A percentile compares a stretch with the other conserved stretches of the same genome.
Evolutionary conservation across 164 flowering plant species (phyloP).

Genomic region (Pachysandra terminalis): DNA sequence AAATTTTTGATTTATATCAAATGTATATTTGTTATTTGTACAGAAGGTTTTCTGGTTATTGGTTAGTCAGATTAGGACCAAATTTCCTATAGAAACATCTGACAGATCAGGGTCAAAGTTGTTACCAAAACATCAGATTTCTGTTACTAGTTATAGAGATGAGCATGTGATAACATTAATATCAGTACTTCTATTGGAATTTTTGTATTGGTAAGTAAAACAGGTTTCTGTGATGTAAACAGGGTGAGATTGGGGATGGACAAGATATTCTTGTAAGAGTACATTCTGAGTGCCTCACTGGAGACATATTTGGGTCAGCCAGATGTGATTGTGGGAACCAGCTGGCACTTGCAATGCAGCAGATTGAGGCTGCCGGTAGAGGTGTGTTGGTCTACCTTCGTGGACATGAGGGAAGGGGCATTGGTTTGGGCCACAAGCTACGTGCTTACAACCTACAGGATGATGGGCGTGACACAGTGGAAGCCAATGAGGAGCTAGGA

Average conservation of each 20-base stretch:
- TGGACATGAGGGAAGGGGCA: slow-evolving; percentile 98
- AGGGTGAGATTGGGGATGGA: slow-evolving; percentile 99
- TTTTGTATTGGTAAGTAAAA: neutral
- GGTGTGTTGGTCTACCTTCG: slow-evolving; percentile 91
- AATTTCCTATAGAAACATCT: no score
- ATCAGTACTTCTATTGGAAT: neutral
- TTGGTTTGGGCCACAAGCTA: slow-evolving; percentile 96
- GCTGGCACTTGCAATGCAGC: slow-evolving; percentile 90
- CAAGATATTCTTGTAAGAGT: slow-evolving; percentile 90
- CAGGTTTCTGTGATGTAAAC: slow-evolving; percentile 15
- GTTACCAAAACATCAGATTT: neutral
- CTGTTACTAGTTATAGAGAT: neutral
- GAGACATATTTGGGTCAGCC: slow-evolving; percentile 97
- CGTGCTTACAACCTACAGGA: slow-evolving; percentile 95
- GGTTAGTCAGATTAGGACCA: no score
- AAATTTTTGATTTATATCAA: neutral
- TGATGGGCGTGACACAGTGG: slow-evolving; percentile 92
- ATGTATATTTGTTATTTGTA: neutral
- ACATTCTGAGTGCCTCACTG: slow-evolving; percentile 98
- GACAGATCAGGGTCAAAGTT: no score
- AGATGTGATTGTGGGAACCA: slow-evolving; percentile 95
- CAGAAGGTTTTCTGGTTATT: no score
- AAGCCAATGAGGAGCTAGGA: slow-evolving; percentile 95
- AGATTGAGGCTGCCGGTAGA: slow-evolving; percentile 81
- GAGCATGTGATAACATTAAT: neutral